Evolutionary conservation across 805 yeast species (phyloP), one percentile per base, ranked within the genome.

Genomic region (Candida quercuum): DNA sequence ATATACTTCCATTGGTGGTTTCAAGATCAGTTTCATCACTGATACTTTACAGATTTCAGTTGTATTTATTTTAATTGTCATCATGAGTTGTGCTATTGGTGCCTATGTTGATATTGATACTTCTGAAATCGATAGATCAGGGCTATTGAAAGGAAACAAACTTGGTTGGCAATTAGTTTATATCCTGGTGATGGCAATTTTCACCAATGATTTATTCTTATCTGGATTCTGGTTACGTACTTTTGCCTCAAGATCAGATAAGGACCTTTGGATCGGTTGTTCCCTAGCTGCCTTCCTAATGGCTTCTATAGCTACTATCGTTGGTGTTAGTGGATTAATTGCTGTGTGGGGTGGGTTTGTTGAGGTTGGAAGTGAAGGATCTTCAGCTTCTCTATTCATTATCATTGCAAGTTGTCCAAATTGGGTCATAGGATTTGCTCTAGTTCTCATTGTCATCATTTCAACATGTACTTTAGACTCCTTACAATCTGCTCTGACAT

Each of bases 201-300:
- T 87, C 39, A 85, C 96, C 24, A 89, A 89, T 53, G 96, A 87
- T 56, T 77, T 89, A 56, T 89, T 89, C 61, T 65, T 89, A 71
- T 75, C 95, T 23, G 96, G 96, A 0, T 88, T 89, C 59, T 89
- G 98, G 98, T 65, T 89, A 43, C 71, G 98, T 54, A 86, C 98
- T 1, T 89, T 89, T 66, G 95, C 98, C 6, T 81, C 95, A 6
- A 76, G 76, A 46, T 66, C 86, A 8, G 77, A 88, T 60, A 74
- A 68, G 46, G 96, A 88, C 54, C 69, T 89, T 50, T 59, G 73
- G 59, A 73, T 86, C 47, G 94, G 93, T 19, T 76, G 88, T 37
- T 68, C 80, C 4, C 64, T 89, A 42, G 95, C 96, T 0, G 72
- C 89, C 0, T 57, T 84, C 40, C 72, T 83, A 17, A 66, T 79